Base-by-base conservation (phyloP, 768 basidiomycete species). In the Kwoniella dendrophila region DNA sequence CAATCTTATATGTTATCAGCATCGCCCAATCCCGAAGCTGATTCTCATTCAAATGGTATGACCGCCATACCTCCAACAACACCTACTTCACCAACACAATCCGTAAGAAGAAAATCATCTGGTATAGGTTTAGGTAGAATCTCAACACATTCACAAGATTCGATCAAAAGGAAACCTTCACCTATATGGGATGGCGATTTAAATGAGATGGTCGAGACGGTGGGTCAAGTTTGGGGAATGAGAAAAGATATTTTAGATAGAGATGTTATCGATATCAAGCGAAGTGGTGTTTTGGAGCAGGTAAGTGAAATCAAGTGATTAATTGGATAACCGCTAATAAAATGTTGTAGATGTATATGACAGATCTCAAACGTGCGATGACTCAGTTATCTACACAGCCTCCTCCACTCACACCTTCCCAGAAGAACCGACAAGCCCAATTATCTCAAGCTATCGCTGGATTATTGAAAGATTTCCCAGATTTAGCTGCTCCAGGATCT, bases 351-450 rank as follows among this genome's bases (percentile, higher is more conserved):
- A 59, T 66, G 26, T 76, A 78, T 63, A 50, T 76, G 36, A 48
- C 63, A 30, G 75, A 78, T 50, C 48, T 77, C 4, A 74, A 77
- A 58, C 56, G 63, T 32, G 64, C 66, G 11, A 51, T 77, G 40
- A 45, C 70, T 10, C 44, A 53, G 27, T 51, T 74, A 30, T 66
- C 64, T 7, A 47, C 45, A 43, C 64, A 53, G 14, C 55, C 34
- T 27, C 45, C 41, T 32, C 63, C 61, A n/a, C 62, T 55, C 40
- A 67, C 38, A 54, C 61, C 24, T 24, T 59, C 59, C 11, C 53
- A 50, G 49, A 66, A 47, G 56, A 56, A 55, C 36, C 55, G 75
- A 36, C 66, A 73, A 56, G 44, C 38, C 22, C 38, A 66, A 8
- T 60, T 74, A 36, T 67, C 63, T 29, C 69, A 52, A 34, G 41